Evolutionary conservation across 805 yeast species (phyloP).

Genomic region (Kockiozyma suomiensis): DNA sequence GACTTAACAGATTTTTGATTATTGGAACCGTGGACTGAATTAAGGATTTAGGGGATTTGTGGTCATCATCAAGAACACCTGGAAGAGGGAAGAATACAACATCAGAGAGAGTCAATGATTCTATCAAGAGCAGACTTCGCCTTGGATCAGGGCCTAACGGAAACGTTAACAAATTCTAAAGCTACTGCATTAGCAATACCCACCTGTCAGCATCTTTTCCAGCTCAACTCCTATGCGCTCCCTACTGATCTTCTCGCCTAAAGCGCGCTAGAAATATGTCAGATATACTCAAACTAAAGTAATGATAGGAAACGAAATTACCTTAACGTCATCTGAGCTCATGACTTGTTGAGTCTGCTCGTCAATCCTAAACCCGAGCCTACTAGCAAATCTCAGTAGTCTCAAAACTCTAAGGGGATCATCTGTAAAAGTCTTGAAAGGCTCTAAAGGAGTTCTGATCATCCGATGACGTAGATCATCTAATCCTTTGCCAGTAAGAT

Average conservation of each 20-base stretch:
- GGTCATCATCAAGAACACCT: neutral
- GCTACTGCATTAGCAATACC: neutral
- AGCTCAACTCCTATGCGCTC: conserved; percentile 90
- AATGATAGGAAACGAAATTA: neutral
- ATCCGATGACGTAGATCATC: conserved; percentile 70
- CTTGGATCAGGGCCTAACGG: conserved; percentile 30
- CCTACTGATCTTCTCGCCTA: conserved; percentile 75
- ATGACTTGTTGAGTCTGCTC: conserved; percentile 57
- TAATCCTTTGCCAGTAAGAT: conserved; percentile 76
- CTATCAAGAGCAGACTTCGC: conserved; percentile 31
- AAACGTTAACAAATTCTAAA: conserved; percentile 12
- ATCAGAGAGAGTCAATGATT: conserved; percentile 18
- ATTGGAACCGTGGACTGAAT: neutral
- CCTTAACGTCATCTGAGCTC: conserved; percentile 58
- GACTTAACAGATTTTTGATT: neutral
- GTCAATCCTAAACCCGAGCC: conserved; percentile 71
- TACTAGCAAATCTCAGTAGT: conserved; percentile 80
- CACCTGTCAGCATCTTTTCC: conserved; percentile 69
- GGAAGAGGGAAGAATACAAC: conserved; percentile 30
- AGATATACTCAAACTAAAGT: neutral
- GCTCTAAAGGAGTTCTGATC: conserved; percentile 84
- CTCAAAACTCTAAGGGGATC: conserved; percentile 92
- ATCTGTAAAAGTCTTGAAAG: conserved; percentile 82
- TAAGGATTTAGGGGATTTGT: neutral
- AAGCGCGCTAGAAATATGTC: conserved; percentile 43